These are phyloP conservation scores for Leishmania tropica DNA, from an alignment of 208 protist species.

Conservation along the genomic window DNA sequence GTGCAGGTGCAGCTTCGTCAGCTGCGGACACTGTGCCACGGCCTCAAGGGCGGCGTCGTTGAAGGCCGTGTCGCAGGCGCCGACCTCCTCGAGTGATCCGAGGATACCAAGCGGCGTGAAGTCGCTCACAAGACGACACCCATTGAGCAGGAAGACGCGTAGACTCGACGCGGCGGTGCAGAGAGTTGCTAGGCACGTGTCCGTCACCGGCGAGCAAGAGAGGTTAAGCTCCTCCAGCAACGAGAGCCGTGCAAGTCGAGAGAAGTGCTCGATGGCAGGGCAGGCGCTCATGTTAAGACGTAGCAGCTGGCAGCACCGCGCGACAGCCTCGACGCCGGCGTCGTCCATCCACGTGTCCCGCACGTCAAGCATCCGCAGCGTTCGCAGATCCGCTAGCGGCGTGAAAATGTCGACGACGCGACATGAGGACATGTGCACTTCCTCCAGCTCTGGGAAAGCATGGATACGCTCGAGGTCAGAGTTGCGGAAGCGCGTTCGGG, in stretches of 20 bases:
- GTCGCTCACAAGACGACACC: constrained; percentile 23
- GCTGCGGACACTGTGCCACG: constrained; percentile 15
- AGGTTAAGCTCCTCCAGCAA: constrained; percentile 21
- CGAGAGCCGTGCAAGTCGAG: constrained; percentile 17
- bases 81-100: constrained; percentile 14
- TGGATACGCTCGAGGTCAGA: constrained; percentile 27
- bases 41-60: constrained; percentile 20
- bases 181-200: constrained; percentile 15
- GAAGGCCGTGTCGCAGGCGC: constrained; percentile 28
- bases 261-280: constrained; percentile 11
- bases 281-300: constrained; percentile 18
- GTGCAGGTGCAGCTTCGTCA: constrained; percentile 30
- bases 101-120: constrained; percentile 22
- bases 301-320: constrained; percentile 22
- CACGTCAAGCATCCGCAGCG: constrained; percentile 20
- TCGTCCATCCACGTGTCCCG: constrained; percentile 23
- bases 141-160: constrained; percentile 22
- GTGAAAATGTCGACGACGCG: constrained; percentile 18
- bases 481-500: constrained; percentile 21
- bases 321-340: constrained; percentile 13
- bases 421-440: constrained; percentile 29
- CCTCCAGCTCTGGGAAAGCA: constrained; percentile 17
- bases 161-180: constrained; percentile 13
- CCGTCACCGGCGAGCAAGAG: constrained; percentile 14
- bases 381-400: constrained; percentile 4